A percentile compares a stretch with the other conserved stretches of the same genome.
phyloP scores from a whole-genome alignment of 2,329 filamentous ascomycete genomes.

The Fusarium fujikuroi region DNA sequence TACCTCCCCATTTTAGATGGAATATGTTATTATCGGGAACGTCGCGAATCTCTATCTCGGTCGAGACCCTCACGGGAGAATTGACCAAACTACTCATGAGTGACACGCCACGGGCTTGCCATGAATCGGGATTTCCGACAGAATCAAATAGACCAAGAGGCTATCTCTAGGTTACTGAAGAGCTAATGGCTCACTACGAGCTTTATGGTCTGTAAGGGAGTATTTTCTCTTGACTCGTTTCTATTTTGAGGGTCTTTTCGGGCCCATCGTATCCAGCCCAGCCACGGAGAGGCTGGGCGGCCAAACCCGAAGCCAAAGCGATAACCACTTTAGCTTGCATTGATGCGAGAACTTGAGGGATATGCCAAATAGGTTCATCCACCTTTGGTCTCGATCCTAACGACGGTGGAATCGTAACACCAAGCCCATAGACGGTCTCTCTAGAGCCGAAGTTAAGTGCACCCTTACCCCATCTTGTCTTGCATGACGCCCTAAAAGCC shows the following conservation, averaged over 20 bases:
- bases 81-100: background rate
- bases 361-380: background rate
- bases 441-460: slow-evolving; percentile 2
- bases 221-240: background rate
- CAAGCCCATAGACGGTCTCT: background rate
- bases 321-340: background rate
- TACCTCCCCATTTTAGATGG: background rate
- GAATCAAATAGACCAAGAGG: background rate
- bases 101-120: background rate
- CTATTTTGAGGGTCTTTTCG: background rate
- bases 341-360: background rate
- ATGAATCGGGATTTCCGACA: background rate
- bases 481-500: background rate
- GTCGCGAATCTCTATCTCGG: background rate
- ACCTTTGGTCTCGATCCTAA: background rate
- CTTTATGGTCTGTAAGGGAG: too few species aligned
- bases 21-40: background rate
- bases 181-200: background rate
- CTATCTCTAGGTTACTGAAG: background rate
- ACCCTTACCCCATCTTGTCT: background rate
- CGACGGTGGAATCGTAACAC: background rate
- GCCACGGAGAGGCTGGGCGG: background rate
- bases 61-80: background rate
- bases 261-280: background rate
- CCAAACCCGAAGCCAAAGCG: background rate